phyloP scores from a whole-genome alignment of 1,284 basidiomycete genomes.

The Pyrrhoderma noxium region DNA sequence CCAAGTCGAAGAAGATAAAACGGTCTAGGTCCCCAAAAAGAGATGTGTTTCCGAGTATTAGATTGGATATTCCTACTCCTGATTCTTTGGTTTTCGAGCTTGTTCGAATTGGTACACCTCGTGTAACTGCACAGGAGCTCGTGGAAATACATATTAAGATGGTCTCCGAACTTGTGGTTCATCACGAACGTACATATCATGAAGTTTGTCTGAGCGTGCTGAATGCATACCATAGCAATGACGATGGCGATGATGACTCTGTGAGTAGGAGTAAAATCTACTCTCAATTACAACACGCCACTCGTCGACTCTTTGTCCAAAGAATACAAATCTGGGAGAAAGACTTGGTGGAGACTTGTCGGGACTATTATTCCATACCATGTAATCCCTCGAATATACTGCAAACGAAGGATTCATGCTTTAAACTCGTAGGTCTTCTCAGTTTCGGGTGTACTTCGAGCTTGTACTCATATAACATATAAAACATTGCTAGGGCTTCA shows the following conservation, averaged over 20 bases:
- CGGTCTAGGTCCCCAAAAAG: not conserved
- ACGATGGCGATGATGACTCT: not conserved
- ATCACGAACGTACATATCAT: not conserved
- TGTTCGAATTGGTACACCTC: not conserved
- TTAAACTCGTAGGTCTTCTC: not conserved
- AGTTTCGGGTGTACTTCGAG: not conserved
- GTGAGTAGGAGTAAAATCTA: not conserved
- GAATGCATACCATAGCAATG: not conserved
- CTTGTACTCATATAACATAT: not conserved
- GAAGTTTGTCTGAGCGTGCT: not conserved
- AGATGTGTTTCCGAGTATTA: not conserved
- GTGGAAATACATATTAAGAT: not conserved
- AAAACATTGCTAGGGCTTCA: conserved; percentile 2
- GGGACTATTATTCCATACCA: not conserved
- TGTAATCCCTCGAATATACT: not conserved
- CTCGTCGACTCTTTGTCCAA: not conserved
- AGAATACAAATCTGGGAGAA: not conserved
- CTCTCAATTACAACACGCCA: not conserved
- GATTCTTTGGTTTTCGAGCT: not conserved
- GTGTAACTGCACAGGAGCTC: not conserved
- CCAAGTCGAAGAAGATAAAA: no score
- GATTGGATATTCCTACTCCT: not conserved
- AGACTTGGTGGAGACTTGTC: not conserved
- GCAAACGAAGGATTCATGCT: not conserved
- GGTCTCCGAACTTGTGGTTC: not conserved